Percentiles rank a stretch among this genome's conserved stretches.
phyloP scores from a whole-genome alignment of 306 rosid species.

The Castanea crenata region DNA sequence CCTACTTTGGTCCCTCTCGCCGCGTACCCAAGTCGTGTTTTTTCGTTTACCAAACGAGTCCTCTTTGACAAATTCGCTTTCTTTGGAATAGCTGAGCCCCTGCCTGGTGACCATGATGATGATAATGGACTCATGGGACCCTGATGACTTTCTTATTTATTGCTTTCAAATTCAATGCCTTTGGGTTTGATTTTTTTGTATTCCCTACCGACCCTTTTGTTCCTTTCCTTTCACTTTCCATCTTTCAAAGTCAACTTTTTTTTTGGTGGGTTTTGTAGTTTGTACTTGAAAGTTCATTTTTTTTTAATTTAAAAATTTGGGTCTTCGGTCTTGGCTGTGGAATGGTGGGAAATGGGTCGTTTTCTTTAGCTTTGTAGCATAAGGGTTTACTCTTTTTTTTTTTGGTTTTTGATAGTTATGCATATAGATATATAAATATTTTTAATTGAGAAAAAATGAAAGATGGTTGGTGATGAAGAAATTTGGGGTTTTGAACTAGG shows the following conservation, averaged over 20 bases:
- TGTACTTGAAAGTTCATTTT: slow-evolving; percentile 27
- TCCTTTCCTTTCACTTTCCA: background rate
- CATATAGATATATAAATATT: background rate
- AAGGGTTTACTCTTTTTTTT: slow-evolving; percentile 32
- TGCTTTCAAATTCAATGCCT: slow-evolving; percentile 3
- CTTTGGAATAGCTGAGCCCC: too few species aligned
- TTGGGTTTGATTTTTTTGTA: slow-evolving; percentile 26
- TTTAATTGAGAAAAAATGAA: slow-evolving; percentile 2
- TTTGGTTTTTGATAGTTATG: background rate
- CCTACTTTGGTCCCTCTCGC: too few species aligned
- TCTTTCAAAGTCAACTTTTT: slow-evolving; percentile 42
- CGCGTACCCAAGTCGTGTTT: too few species aligned
- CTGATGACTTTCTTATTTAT: slow-evolving; percentile 15
- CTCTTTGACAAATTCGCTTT: background rate
- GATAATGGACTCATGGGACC: slow-evolving; percentile 8
- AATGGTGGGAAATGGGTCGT: slow-evolving; percentile 42
- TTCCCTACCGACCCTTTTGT: slow-evolving; percentile 21
- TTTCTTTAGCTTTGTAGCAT: slow-evolving; percentile 23
- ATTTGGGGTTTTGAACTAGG: slow-evolving; percentile 17
- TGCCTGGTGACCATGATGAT: background rate
- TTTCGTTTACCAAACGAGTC: too few species aligned
- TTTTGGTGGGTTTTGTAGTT: slow-evolving; percentile 30
- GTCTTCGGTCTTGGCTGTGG: slow-evolving; percentile 33
- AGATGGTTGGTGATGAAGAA: slow-evolving; percentile 27
- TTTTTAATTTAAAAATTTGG: slow-evolving; percentile 5